Base-by-base conservation (phyloP, 1,284 basidiomycete species). In the Laetiporus sulphureus region DNA sequence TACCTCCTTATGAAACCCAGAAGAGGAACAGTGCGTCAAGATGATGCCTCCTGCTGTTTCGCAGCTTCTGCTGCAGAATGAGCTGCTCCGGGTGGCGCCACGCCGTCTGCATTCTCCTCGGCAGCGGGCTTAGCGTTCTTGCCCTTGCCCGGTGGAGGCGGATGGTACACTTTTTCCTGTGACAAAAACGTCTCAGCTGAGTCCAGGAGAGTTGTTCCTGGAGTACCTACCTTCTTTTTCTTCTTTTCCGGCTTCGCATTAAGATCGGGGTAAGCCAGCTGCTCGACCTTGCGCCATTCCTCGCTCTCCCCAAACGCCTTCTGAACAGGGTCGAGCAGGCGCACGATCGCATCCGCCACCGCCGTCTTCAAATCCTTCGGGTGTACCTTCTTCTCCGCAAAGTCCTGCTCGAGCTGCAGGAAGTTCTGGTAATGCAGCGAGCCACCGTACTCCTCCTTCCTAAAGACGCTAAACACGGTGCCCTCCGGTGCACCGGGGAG, bases 341-440 rank as follows among this genome's bases (percentile, higher is more conserved):
- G 68, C 52, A 77, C 74, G 55, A 99, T 83, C 4, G 83, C 85
- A 22, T 80, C 79, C n/a, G 78, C 72, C 5, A 97, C 90, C 1
- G 80, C 79, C 6, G 65, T 65, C 70, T 99, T 99, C 54, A 99
- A 67, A 62, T 98, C 96, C 22, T 82, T 83, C 1, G 95, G 96
- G 62, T 97, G 92, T 4, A 99, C 55, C 47, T 77, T 75, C 64
- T 83, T 86, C 43, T 71, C 73, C 22, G 67, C 77, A 60, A 93
- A 99, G 44, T 86, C 88, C n/a, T 71, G 67, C 61, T 89, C 74
- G 48, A 99, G 61, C 23, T 75, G 73, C 13, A 73, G 69, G 62
- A 82, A 93, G 5, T 66, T 68, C 33, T 55, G 53, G 68, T 91
- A 95, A 63, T 96, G 91, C 44, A 81, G 65, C 38, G 82, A 67